Conservation (phyloP, 2,329 filamentous ascomycete genomes). For the Aureobasidium subglaciale region DNA sequence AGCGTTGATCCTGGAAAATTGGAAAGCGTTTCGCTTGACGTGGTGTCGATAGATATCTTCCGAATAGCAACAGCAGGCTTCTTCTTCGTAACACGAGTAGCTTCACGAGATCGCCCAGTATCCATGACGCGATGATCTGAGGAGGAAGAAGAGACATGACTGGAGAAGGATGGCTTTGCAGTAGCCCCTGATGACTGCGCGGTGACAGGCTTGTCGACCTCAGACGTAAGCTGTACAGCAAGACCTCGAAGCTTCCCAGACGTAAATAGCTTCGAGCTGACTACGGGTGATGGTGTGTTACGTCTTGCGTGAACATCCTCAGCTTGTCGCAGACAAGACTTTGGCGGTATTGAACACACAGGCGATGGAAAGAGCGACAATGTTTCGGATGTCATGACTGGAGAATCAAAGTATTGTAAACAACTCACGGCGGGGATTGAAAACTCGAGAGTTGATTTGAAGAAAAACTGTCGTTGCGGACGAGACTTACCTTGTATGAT, state of each 20-base stretch:
- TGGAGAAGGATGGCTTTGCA: background rate
- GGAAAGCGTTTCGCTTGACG: background rate
- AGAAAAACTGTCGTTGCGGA: background rate
- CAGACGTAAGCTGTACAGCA: conserved; percentile 1
- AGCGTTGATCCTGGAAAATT: conserved; percentile 13
- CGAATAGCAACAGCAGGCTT: background rate
- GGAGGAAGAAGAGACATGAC: background rate
- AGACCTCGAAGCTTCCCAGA: conserved; percentile 1
- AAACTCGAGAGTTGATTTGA: background rate
- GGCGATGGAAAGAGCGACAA: conserved; percentile 12
- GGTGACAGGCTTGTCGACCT: background rate
- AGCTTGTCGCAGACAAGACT: conserved; percentile 13
- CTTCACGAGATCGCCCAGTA: no score
- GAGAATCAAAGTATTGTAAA: background rate
- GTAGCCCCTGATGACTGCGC: background rate
- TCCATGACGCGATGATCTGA: no score
- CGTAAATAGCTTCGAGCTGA: background rate
- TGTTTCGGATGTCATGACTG: conserved; percentile 5
- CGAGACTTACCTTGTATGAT: background rate
- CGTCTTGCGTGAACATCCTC: background rate
- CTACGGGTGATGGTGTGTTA: background rate
- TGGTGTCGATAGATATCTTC: conserved; percentile 3
- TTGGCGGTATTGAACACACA: background rate
- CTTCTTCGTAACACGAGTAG: no score
- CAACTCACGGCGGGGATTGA: background rate